Evolutionary conservation across 108 stramenopile species (phyloP).

Genomic region (Nitzschia inconspicua): DNA sequence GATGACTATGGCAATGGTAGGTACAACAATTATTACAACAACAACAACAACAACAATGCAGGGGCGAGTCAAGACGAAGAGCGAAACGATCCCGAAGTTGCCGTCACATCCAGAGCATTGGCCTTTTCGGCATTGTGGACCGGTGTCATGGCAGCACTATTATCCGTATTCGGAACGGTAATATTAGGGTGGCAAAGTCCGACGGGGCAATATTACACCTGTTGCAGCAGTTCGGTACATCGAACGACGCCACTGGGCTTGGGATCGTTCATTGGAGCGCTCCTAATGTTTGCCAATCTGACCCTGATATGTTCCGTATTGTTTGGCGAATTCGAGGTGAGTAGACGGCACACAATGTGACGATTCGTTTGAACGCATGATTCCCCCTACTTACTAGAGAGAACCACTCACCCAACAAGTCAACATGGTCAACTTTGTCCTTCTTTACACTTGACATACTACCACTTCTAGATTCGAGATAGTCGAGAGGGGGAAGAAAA

Average conservation of each 20-base stretch:
- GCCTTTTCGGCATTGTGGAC: constrained; percentile 84
- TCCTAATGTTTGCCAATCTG: constrained; percentile 84
- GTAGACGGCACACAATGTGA: background rate
- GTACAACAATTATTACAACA: constrained; percentile 14
- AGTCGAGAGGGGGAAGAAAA: constrained; percentile 47
- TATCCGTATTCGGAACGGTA: constrained; percentile 73
- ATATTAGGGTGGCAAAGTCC: constrained; percentile 75
- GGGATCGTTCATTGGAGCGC: constrained; percentile 78
- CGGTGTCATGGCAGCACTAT: constrained; percentile 62
- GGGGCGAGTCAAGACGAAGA: constrained; percentile 19
- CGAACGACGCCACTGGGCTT: constrained; percentile 74
- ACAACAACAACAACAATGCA: constrained; percentile 28
- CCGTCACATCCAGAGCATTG: constrained; percentile 78
- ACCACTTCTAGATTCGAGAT: constrained; percentile 35
- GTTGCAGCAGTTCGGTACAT: constrained; percentile 70
- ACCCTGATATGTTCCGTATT: constrained; percentile 69
- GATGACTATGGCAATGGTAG: constrained; percentile 15
- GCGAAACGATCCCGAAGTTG: constrained; percentile 35
- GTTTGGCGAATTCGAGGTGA: constrained; percentile 88
- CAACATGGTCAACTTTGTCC: too few relatives aligned
- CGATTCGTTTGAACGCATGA: background rate
- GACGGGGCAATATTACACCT: constrained; percentile 76
- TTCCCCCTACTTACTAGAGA: background rate
- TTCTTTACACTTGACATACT: background rate
- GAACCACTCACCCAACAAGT: background rate